Conservation (phyloP, 2,329 filamentous ascomycete species). For the Fusarium sp. region DNA sequence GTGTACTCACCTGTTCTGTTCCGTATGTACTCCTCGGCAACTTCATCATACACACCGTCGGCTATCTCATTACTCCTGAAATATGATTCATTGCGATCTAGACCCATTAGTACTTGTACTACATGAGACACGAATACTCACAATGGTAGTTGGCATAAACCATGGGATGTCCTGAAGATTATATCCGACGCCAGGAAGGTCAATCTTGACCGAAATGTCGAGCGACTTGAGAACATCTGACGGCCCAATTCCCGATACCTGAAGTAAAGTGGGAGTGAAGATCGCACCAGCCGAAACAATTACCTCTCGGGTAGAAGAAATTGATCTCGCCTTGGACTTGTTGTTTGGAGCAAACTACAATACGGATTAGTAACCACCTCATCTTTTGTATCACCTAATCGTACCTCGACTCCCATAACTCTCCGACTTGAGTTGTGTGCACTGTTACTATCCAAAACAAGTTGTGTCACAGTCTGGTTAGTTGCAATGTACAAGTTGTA, state of each 20-base stretch:
- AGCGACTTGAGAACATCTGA: not conserved
- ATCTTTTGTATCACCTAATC: no score
- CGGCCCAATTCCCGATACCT: constrained; percentile 24
- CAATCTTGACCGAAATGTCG: not conserved
- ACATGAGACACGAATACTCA: not conserved
- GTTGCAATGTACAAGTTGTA: constrained; percentile 15
- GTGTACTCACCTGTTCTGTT: constrained; percentile 6
- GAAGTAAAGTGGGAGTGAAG: constrained; percentile 16
- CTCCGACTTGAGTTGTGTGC: not conserved
- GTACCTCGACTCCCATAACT: constrained; percentile 21
- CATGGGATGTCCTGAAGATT: constrained; percentile 30
- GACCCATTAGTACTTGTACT: no score
- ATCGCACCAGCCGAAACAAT: constrained; percentile 24
- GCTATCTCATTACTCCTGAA: constrained; percentile 9
- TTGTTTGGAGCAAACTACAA: not conserved
- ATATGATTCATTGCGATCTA: constrained; percentile 13
- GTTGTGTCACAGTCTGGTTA: constrained; percentile 2
- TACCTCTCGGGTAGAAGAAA: constrained; percentile 4
- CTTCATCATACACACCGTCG: constrained; percentile 7
- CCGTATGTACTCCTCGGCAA: constrained; percentile 2
- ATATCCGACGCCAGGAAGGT: constrained; percentile 15
- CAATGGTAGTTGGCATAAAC: constrained; percentile 12
- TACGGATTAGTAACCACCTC: not conserved
- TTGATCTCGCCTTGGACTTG: not conserved
- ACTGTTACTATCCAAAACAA: not conserved